Percentiles rank a stretch among this genome's conserved stretches.
These are phyloP conservation scores for Lachancea nothofagi DNA, from an alignment of 805 yeast genomes.

Conservation along the genomic window DNA sequence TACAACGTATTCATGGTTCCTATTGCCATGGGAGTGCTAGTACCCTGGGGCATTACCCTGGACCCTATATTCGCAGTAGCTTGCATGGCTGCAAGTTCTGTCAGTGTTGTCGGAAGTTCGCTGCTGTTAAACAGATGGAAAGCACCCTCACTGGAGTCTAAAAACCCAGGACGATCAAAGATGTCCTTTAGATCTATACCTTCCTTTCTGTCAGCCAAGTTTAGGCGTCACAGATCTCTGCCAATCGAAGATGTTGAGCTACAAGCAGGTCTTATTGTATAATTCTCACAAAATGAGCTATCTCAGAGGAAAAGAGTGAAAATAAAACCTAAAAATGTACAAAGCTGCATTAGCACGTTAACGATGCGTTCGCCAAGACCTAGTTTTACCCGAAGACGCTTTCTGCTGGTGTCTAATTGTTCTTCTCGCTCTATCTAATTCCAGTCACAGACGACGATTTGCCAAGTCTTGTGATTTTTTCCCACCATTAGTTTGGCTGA, in stretches of 20 bases:
- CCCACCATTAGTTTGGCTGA: too few relatives aligned
- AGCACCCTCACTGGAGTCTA: constrained; percentile 21
- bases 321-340: neutral
- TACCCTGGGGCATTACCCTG: constrained; percentile 69
- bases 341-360: too few relatives aligned
- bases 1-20: constrained; percentile 86
- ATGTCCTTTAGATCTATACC: neutral
- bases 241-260: constrained; percentile 18
- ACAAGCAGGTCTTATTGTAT: constrained; percentile 13
- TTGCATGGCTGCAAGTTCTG: constrained; percentile 90
- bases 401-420: too few relatives aligned
- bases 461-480: too few relatives aligned
- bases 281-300: neutral
- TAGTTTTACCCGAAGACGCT: too few relatives aligned
- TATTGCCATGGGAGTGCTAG: constrained; percentile 86
- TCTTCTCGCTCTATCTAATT: too few relatives aligned
- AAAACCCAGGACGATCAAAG: neutral
- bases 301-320: neutral
- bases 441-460: too few relatives aligned
- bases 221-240: neutral
- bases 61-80: constrained; percentile 88
- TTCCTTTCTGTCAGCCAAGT: neutral
- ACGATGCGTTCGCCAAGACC: too few relatives aligned
- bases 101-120: constrained; percentile 81
- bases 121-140: constrained; percentile 65